Evolutionary conservation across 2,329 filamentous ascomycete genomes (phyloP).

Genomic region (Venturia oleaginea): DNA sequence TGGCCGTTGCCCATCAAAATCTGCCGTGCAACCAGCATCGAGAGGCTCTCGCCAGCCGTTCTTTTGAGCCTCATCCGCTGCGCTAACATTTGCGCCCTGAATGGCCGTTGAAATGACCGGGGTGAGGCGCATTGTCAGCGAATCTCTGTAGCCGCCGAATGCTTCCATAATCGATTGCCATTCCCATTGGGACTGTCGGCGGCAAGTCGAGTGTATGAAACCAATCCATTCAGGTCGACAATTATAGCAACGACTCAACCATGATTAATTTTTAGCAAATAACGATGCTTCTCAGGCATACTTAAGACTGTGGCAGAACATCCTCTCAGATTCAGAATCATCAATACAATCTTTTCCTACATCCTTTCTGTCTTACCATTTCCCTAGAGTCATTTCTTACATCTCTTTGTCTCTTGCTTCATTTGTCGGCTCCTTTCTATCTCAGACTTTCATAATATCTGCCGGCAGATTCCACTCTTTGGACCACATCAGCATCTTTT

Average conservation of each 20-base stretch:
- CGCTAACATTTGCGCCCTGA: not conserved
- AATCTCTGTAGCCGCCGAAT: constrained; percentile 14
- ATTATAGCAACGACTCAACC: constrained; percentile 7
- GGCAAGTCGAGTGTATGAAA: constrained; percentile 4
- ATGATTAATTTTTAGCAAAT: constrained; percentile 4
- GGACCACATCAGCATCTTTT: constrained; percentile 19
- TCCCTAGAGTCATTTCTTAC: constrained; percentile 25
- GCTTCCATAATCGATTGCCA: not conserved
- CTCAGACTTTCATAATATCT: constrained; percentile 20
- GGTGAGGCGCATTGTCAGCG: constrained; percentile 7
- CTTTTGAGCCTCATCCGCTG: constrained; percentile 11
- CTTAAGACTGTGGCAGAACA: constrained; percentile 9
- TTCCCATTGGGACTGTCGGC: constrained; percentile 11
- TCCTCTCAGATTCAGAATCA: not conserved
- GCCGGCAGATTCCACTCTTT: constrained; percentile 29
- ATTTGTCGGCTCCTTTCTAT: constrained; percentile 21
- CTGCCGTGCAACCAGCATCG: not conserved
- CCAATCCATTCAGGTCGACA: not conserved
- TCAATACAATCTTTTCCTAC: constrained; percentile 8
- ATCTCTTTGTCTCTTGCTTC: constrained; percentile 27
- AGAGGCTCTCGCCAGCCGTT: constrained; percentile 6
- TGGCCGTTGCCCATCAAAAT: not conserved
- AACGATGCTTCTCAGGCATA: not conserved
- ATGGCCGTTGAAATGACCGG: not conserved
- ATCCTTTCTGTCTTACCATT: constrained; percentile 19